Evolutionary conservation across 164 flowering plant species (phyloP).

Genomic region (Macadamia tetraphylla): DNA sequence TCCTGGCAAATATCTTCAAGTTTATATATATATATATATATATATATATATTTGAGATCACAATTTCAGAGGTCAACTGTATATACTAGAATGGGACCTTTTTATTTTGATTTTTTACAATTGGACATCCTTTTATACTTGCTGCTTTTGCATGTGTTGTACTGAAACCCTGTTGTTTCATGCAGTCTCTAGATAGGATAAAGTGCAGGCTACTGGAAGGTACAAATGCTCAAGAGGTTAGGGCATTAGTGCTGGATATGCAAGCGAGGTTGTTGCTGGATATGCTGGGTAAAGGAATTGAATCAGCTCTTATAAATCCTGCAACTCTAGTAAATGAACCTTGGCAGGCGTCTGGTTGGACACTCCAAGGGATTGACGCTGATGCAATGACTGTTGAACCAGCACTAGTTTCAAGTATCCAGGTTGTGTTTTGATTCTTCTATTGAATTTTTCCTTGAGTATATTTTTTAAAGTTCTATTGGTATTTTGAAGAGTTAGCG

Average conservation of each 20-base stretch:
- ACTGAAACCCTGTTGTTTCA: neutral
- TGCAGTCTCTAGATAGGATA: constrained; percentile 93
- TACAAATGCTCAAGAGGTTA: constrained; percentile 93
- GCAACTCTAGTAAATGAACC: constrained; percentile 82
- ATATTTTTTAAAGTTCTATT: neutral
- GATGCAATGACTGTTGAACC: constrained; percentile 96
- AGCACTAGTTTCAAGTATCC: constrained; percentile 69
- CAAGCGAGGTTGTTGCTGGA: constrained; percentile 94
- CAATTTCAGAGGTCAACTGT: too few relatives aligned
- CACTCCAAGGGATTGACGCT: constrained; percentile 58
- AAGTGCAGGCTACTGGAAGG: constrained; percentile 96
- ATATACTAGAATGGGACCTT: too few relatives aligned
- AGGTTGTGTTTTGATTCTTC: constrained; percentile 41
- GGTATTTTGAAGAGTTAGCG: neutral
- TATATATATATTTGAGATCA: too few relatives aligned
- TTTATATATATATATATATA: too few relatives aligned
- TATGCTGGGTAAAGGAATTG: constrained; percentile 99
- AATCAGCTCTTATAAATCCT: constrained; percentile 90
- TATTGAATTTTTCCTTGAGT: neutral
- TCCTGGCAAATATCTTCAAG: too few relatives aligned
- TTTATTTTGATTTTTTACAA: too few relatives aligned
- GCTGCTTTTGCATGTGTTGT: neutral
- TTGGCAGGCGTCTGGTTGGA: constrained; percentile 88
- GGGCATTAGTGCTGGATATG: constrained; percentile 99
- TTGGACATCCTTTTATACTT: too few relatives aligned